phyloP scores from a whole-genome alignment of 352 stramenopile species.

The Phytophthora hibernalis region DNA sequence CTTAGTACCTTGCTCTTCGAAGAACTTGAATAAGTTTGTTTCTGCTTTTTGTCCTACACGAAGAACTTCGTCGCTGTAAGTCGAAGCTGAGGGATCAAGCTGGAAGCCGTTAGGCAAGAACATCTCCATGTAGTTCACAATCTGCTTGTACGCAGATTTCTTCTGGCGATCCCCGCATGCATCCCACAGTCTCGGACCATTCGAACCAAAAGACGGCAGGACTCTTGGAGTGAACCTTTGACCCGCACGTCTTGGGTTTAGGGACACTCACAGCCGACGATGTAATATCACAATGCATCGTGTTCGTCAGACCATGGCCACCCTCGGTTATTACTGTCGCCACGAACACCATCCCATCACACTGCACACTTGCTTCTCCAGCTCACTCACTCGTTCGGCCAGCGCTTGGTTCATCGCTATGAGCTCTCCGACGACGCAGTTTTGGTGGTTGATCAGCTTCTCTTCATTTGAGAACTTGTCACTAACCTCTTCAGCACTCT shows the following conservation, averaged over 20 bases:
- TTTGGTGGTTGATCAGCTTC: constrained; percentile 13
- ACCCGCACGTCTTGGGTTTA: background rate
- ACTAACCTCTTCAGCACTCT: background rate
- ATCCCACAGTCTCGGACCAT: constrained; percentile 15
- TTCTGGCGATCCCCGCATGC: constrained; percentile 7
- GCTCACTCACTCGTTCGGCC: background rate
- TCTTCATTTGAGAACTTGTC: background rate
- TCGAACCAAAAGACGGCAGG: constrained; percentile 7
- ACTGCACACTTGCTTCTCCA: background rate
- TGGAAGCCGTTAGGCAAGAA: constrained; percentile 16
- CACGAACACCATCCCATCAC: no score
- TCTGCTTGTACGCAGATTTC: constrained; percentile 18
- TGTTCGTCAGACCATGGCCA: no score
- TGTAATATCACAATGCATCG: no score
- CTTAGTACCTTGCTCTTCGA: constrained; percentile 9
- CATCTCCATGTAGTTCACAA: constrained; percentile 14
- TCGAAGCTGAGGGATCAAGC: background rate
- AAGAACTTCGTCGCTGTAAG: background rate
- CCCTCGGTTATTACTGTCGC: background rate
- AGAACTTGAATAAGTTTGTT: constrained; percentile 6
- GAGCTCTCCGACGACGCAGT: constrained; percentile 9
- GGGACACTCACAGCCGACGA: no score
- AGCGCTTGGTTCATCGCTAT: constrained; percentile 16
- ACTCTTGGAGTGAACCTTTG: background rate
- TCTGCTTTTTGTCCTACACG: background rate